Conservation (phyloP, 2,329 filamentous ascomycete genomes). For the Chlorencoelia australis region DNA sequence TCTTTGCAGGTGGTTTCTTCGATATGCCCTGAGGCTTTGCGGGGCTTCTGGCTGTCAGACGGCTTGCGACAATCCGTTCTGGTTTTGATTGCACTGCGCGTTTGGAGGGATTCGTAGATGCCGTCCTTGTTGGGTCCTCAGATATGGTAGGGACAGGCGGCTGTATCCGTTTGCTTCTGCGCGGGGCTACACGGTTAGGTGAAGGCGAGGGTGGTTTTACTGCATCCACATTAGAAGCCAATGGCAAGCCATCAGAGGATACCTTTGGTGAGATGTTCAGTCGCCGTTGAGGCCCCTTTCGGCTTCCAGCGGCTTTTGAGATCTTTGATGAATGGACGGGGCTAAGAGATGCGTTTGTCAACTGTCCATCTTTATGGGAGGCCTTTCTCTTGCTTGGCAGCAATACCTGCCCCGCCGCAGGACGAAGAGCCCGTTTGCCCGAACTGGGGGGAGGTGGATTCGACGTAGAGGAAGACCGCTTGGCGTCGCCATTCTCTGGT, state of each 20-base stretch:
- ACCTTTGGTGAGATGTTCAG: too few species aligned
- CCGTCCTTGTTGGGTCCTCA: background rate
- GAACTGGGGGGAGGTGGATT: conserved; percentile 3
- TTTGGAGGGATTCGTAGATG: conserved; percentile 11
- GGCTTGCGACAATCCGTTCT: conserved; percentile 10
- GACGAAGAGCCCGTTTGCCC: conserved; percentile 2
- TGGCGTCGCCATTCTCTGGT: conserved; percentile 4
- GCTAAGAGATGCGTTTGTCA: conserved; percentile 12
- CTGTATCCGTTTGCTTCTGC: conserved; percentile 7
- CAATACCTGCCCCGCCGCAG: conserved; percentile 6
- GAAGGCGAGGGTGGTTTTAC: conserved; percentile 4
- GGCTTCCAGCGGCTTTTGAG: conserved; percentile 13
- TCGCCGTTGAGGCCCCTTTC: conserved; percentile 7
- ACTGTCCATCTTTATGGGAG: conserved; percentile 10
- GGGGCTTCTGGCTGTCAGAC: conserved; percentile 11
- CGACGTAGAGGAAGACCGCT: conserved; percentile 2
- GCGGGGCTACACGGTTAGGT: conserved; percentile 8
- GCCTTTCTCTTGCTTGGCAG: conserved; percentile 4
- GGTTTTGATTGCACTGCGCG: conserved; percentile 13
- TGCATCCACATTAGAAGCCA: conserved; percentile 7
- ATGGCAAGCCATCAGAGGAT: too few species aligned
- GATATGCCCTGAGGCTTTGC: conserved; percentile 15
- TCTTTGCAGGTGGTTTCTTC: conserved; percentile 12
- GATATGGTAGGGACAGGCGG: background rate
- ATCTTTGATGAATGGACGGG: conserved; percentile 16